Evolutionary conservation across 2,329 filamentous ascomycete genomes (phyloP), one percentile per base, ranked within the genome.

Genomic region (Rosellinia necatrix): DNA sequence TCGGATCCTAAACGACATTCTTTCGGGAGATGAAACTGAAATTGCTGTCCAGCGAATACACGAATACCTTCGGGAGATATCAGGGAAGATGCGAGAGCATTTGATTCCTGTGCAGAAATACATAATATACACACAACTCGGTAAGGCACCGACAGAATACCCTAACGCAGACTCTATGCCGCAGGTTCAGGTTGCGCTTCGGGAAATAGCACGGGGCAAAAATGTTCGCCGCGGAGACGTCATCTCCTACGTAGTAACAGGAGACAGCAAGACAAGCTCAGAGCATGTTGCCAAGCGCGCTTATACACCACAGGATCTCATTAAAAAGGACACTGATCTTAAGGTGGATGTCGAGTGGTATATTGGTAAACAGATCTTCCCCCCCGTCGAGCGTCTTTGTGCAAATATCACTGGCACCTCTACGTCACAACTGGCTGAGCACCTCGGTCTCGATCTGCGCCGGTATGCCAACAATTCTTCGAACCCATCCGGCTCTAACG

Each of bases 331-430:
- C 64, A 86, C 88, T 1, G 87, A 79, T 1, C 81, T 99, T 6
- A 82, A 88, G 55, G 91, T 92, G 2, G 94, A 99, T 69, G 84
- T 97, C n/a, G 94, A 99, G 70, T 97, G 92, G 84, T 99, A 99
- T 73, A 85, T 99, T 34, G 89, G 91, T 78, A 99, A 99, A 78
- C 94, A 99, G 74, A 97, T 99, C 56, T 91, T 99, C 75, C 94
- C 94, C 9, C 94, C 94, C 0, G 94, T 99, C 22, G 94, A 99
- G 76, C 91, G 94, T 81, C 86, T 99, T 19, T 99, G 94, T 71
- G 94, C 93, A 59, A 96, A 96, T 58, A 97, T 99, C 67, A 85
- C 85, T 12, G 94, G 94, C 56, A 99, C 94, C 1, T 96, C 96
- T 61, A 89, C 93, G 6, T 85, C 91, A 1, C 87, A 92, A 62